Evolutionary conservation across 768 basidiomycete genomes (phyloP), one percentile per base, ranked within the genome.

Genomic region (Lentinula aciculospora): DNA sequence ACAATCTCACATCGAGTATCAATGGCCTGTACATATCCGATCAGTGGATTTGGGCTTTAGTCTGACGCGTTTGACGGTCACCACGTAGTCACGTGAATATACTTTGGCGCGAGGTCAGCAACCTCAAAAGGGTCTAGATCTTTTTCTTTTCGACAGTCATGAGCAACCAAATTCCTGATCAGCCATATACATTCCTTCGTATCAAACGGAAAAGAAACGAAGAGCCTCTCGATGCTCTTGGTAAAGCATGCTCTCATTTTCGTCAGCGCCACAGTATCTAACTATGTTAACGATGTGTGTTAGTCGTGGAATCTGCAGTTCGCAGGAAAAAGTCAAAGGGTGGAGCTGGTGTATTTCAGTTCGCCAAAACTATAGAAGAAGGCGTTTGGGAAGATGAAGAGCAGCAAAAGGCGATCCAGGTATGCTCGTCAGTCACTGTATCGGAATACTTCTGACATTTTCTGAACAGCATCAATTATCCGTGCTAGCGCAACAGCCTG

Each of bases 181-280:
- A 77, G 53, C 68, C 81, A 6, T 87, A 82, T 65, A 88, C 90
- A 0, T 86, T 92, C 63, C 69, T 92, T 31, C 82, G 91, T 31
- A 90, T 92, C 70, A 92, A 92, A 68, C 80, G 90, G 32, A 92
- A 91, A 65, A 78, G 91, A 23, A 87, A 81, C 34, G 90, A 92
- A 62, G 90, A 91, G 65, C 88, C 90, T 34, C 74, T 92, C 47
- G 90, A 92, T 71, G 90, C 87, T 34, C 75, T 92, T 62, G 86
- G 90, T 87, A 42, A 64, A 44, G 23, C 53, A 32, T 62, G 65
- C 36, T 61, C 49, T 15, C 59, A 9, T 3, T 44, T 44, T 44
- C 21, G n/a, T 44, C 3, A 15, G 29, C 46, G 46, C 46, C 46
- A 48, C 46, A 48, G 46, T 48, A 17, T 31, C 46, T 48, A 17